A percentile compares a stretch with the other conserved stretches of the same genome.
Conservation (phyloP, 352 stramenopile genomes). For the Phytopythium chamaehyphon region DNA sequence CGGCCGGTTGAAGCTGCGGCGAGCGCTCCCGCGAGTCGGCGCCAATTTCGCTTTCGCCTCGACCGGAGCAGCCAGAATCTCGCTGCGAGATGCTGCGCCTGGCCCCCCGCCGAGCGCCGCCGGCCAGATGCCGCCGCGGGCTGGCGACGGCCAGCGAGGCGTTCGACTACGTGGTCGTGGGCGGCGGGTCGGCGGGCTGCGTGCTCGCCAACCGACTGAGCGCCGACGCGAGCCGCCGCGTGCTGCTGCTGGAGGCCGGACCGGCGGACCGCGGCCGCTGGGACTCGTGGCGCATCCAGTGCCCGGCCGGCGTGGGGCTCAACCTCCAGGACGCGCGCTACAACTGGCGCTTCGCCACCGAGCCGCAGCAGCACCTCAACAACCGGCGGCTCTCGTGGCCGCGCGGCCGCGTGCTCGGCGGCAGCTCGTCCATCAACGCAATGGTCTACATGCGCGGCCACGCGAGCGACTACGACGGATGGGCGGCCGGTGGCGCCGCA, state of each 20-base stretch:
- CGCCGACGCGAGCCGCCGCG: slow-evolving; percentile 50
- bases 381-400: slow-evolving; percentile 65
- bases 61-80: too few relatives aligned
- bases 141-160: slow-evolving; percentile 3
- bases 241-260: slow-evolving; percentile 87
- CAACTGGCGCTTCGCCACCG: slow-evolving; percentile 76
- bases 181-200: slow-evolving; percentile 76
- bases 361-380: slow-evolving; percentile 62
- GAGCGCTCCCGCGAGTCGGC: too few relatives aligned
- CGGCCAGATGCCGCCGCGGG: slow-evolving; percentile 1
- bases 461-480: slow-evolving; percentile 69
- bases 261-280: slow-evolving; percentile 54
- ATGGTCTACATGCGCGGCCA: slow-evolving; percentile 83
- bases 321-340: slow-evolving; percentile 67
- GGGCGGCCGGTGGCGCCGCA: slow-evolving; percentile 37
- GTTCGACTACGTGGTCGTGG: slow-evolving; percentile 88
- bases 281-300: slow-evolving; percentile 81
- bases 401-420: slow-evolving; percentile 66
- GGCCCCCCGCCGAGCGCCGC: neutral
- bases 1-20: too few relatives aligned
- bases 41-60: too few relatives aligned
- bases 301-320: slow-evolving; percentile 64
- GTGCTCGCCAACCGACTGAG: slow-evolving; percentile 83
- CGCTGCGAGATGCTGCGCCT: slow-evolving; percentile 15
- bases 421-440: slow-evolving; percentile 73